Base-by-base conservation (phyloP, 495 filamentous ascomycete species). In the Penicillium flavigenum region DNA sequence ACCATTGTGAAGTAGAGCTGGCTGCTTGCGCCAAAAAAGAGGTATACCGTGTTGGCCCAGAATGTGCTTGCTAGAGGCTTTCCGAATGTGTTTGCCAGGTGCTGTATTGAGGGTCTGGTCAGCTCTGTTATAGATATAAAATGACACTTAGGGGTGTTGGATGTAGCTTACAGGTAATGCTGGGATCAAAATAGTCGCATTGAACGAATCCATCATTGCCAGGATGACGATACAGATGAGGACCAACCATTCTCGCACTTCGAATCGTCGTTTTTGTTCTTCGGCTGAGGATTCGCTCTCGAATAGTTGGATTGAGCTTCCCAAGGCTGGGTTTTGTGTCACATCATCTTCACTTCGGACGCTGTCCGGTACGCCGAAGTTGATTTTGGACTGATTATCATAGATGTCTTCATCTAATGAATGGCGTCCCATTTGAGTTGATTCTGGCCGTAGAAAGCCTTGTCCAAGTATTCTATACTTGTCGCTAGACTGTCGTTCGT, bases 21-120 rank as follows among this genome's bases (percentile, higher is more conserved):
- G 38, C 72, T 72, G 8, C 69, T 65, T 12, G 73, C 69, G 41
- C 65, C 70, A 49, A 69, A 62, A 12, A 77, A 52, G 4, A 79
- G 64, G 51, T 79, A 80, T 16, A 64, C 62, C 3, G 75, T 72
- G 16, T 70, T 71, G 5, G 68, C 61, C 77, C 77, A 80, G n/a
- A 78, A 63, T 11, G 68, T 63, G 41, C 63, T 67, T 38, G 64
- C 65, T 22, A 77, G 53, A 2, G 72, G 61, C 9, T 62, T 60
- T 11, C 57, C 55, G 43, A 75, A 67, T 16, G 29, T 41, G 47
- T 62, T 66, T 31, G 73, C 68, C 5, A 75, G 32, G 29, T 64
- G 48, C 73, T 77, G 19, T 47, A 1, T 9, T 3, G 17, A 20
- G 4, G 20, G 2, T 27, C n/a, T n/a, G 19, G 8, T 69, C 10